Base-by-base conservation (phyloP, 2,329 filamentous ascomycete genomes). In the Phyllosticta citriasiana region DNA sequence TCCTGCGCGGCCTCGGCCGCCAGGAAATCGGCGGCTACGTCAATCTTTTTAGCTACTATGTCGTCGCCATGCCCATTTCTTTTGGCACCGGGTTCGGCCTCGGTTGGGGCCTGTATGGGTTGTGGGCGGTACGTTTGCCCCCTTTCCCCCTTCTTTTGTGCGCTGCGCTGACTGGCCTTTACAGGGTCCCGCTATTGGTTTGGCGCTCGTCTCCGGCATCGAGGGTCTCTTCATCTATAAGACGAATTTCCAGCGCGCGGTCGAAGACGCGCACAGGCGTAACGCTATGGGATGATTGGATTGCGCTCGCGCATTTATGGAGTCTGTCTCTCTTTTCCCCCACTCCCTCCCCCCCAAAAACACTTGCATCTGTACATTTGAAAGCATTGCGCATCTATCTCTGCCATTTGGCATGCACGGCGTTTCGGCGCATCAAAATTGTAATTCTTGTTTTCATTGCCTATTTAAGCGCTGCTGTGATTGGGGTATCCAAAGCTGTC, bases 1-100 rank as follows among this genome's bases (percentile, higher is more conserved):
- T 97, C 50, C 80, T 97, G 27, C 83, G 94, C 52, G 93, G 93
- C 12, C 83, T 97, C 16, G 94, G 94, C 2, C 84, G 89, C 62
- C 93, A 97, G 74, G 86, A 91, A 65, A 86, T 97, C 61, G 93
- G 93, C 12, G 92, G 93, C 0, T 96, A 93, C 67, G 86, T 92
- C 7, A 95, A 94, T 69, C 76, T 97, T 2, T 84, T 91, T 57
- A 87, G 87, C 24, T 97, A 97, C 76, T 99, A 97, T 73, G 77
- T 83, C 19, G 81, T 97, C 26, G 93, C 90, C 0, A 80, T 97
- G 74, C 93, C 94, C 0, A 84, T 96, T 35, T 90, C 87, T 50
- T 88, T 97, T 66, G 84, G 82, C 4, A 84, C 88, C 0, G 88
- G 86, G 0, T 96, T 97, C 72, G 87, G 85, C 0, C 76, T 92